Percentiles rank a stretch among this genome's conserved stretches.
Conservation (phyloP, 202 grass and related monocot species). For the Alloteropsis angusta region DNA sequence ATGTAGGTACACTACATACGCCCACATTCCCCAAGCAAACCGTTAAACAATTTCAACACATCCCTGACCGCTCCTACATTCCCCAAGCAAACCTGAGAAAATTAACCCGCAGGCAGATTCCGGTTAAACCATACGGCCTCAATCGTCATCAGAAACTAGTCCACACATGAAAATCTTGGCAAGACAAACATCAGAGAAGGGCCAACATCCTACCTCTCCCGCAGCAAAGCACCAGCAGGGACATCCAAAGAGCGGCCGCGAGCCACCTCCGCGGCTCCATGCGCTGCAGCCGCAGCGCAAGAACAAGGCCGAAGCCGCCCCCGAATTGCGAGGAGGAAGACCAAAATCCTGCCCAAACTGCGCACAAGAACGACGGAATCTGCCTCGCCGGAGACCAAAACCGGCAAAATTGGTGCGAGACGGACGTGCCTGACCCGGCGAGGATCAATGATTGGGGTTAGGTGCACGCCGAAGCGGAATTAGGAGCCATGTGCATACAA, state of each 20-base stretch:
- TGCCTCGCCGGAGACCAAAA: neutral
- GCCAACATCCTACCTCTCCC: conserved; percentile 48
- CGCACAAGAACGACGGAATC: neutral
- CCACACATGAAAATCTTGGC: neutral
- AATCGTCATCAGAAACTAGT: neutral
- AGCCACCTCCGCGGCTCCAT: conserved; percentile 31
- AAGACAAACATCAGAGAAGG: neutral
- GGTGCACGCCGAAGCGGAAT: neutral
- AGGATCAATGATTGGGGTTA: conserved; percentile 9
- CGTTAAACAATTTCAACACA: too few species aligned
- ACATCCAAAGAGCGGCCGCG: conserved; percentile 32
- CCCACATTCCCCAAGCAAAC: too few species aligned
- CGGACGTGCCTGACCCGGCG: neutral
- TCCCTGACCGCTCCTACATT: neutral
- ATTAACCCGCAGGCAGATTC: neutral
- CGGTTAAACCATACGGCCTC: neutral
- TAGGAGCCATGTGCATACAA: neutral
- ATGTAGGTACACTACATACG: neutral
- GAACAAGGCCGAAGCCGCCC: neutral
- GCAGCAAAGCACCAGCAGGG: conserved; percentile 34
- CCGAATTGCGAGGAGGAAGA: neutral
- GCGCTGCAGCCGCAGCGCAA: neutral
- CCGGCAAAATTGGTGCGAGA: neutral
- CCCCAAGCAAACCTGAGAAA: neutral
- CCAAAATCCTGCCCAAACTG: neutral